Percentiles rank a stretch among this genome's conserved stretches.
Evolutionary conservation across 768 basidiomycete species (phyloP).

Genomic region (Stropharia rugosoannulata): DNA sequence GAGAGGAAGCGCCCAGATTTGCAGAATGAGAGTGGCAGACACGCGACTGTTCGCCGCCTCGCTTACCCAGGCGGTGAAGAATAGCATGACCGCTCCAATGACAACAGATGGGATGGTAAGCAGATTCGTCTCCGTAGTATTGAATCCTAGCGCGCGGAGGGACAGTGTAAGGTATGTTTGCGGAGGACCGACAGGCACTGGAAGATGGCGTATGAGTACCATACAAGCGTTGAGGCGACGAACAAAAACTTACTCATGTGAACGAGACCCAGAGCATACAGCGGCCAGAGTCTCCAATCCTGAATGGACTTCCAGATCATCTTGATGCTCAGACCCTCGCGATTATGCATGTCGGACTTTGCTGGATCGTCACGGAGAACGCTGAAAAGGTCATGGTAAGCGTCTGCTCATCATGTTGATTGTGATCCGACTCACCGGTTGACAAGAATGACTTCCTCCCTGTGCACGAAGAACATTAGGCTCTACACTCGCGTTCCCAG

Average conservation of each 20-base stretch:
- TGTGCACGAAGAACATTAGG: conserved; percentile 16
- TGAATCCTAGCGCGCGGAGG: conserved; percentile 60
- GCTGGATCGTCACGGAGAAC: conserved; percentile 65
- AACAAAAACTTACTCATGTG: conserved; percentile 40
- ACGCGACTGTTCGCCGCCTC: conserved; percentile 56
- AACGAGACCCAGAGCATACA: conserved; percentile 53
- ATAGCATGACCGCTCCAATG: conserved; percentile 45
- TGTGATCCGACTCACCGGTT: conserved; percentile 33
- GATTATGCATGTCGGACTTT: conserved; percentile 70
- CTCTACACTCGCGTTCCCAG: neutral
- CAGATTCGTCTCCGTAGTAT: conserved; percentile 60
- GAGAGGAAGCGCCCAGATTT: conserved; percentile 62
- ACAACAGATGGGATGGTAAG: conserved; percentile 60
- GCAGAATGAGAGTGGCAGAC: conserved; percentile 45
- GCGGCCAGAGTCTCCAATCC: conserved; percentile 68
- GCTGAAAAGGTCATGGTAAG: conserved; percentile 12
- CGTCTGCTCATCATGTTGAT: neutral
- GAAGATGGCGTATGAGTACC: conserved; percentile 25
- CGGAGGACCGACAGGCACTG: conserved; percentile 59
- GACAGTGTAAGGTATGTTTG: conserved; percentile 64
- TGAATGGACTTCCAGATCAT: conserved; percentile 50
- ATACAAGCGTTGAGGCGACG: neutral
- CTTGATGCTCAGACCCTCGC: conserved; percentile 50
- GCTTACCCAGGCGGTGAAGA: conserved; percentile 46
- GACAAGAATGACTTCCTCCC: conserved; percentile 62